These are phyloP conservation scores for Tagetes erecta DNA, from an alignment of 129 eudicot species.

Conservation along the genomic window DNA sequence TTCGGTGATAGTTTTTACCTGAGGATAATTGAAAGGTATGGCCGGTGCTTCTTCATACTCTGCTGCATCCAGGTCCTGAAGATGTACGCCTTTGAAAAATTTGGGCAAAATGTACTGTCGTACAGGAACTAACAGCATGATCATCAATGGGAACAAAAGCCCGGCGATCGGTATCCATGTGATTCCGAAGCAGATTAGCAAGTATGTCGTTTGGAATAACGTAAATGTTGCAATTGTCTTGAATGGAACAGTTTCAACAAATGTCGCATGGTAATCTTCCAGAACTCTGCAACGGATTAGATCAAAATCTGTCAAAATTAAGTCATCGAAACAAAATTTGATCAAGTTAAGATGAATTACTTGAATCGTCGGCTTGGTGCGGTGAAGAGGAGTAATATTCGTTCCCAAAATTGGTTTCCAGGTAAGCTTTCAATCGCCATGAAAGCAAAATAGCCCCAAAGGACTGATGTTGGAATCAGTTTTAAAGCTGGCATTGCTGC, in stretches of 20 bases:
- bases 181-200: constrained; percentile 84
- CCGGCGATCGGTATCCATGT: constrained; percentile 98
- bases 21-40: constrained; percentile 62
- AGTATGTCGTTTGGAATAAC: constrained; percentile 68
- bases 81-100: constrained; percentile 93
- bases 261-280: constrained; percentile 93
- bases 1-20: constrained; percentile 32
- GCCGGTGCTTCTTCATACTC: constrained; percentile 92
- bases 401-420: constrained; percentile 97
- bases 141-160: constrained; percentile 83
- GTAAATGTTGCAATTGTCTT: constrained; percentile 74
- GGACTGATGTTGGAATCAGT: constrained; percentile 93
- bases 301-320: too few species aligned
- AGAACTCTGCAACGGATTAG: constrained; percentile 56
- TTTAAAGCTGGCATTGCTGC: constrained; percentile 92
- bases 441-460: constrained; percentile 98
- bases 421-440: constrained; percentile 99
- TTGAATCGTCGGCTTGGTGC: constrained; percentile 97
- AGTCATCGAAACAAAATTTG: neutral
- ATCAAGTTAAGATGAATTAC: constrained; percentile 27
- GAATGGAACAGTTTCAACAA: constrained; percentile 97
- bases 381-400: constrained; percentile 81
- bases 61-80: constrained; percentile 96
- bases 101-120: constrained; percentile 86
- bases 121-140: constrained; percentile 94